Percentiles rank a stretch among this genome's conserved stretches.
These are phyloP conservation scores for Exophiala oligosperma DNA, from an alignment of 2,329 filamentous ascomycete species.

Conservation along the genomic window DNA sequence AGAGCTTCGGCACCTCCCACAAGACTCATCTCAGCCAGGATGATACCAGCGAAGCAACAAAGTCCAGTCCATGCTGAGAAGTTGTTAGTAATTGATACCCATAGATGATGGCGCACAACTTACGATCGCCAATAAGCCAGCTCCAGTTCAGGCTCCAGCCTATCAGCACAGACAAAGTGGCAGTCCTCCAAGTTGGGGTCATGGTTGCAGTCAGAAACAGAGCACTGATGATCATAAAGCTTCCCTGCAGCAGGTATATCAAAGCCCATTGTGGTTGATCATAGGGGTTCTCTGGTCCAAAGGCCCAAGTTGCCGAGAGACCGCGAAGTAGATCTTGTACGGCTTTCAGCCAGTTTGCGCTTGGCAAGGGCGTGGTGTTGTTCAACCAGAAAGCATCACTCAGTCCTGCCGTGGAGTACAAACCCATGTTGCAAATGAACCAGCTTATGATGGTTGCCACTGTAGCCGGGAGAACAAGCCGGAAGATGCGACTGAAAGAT, in stretches of 20 bases:
- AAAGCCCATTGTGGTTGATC: slow-evolving; percentile 62
- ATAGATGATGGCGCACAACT: slow-evolving; percentile 7
- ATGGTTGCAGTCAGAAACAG: slow-evolving; percentile 54
- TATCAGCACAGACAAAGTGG: slow-evolving; percentile 48
- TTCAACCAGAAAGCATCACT: slow-evolving; percentile 62
- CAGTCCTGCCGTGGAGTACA: slow-evolving; percentile 56
- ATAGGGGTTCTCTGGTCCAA: slow-evolving; percentile 50
- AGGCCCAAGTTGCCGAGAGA: slow-evolving; percentile 54
- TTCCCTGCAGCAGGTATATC: slow-evolving; percentile 55
- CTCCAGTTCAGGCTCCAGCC: slow-evolving; percentile 44
- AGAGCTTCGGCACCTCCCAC: slow-evolving; percentile 41
- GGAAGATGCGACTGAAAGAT: slow-evolving; percentile 58
- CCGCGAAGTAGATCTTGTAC: slow-evolving; percentile 47
- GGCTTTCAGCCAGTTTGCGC: slow-evolving; percentile 42
- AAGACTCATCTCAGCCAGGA: slow-evolving; percentile 54
- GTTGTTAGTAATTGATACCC: slow-evolving; percentile 10
- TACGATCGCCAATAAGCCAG: slow-evolving; percentile 39
- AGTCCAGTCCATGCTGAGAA: slow-evolving; percentile 47
- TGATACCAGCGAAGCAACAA: slow-evolving; percentile 63
- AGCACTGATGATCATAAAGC: slow-evolving; percentile 56
- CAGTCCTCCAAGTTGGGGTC: slow-evolving; percentile 51
- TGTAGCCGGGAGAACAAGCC: slow-evolving; percentile 59
- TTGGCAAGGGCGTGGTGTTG: slow-evolving; percentile 48
- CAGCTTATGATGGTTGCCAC: slow-evolving; percentile 58
- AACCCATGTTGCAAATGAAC: slow-evolving; percentile 57